Evolutionary conservation across 768 basidiomycete genomes (phyloP), one percentile per base, ranked within the genome.

Genomic region (Pulveroboletus sp.): DNA sequence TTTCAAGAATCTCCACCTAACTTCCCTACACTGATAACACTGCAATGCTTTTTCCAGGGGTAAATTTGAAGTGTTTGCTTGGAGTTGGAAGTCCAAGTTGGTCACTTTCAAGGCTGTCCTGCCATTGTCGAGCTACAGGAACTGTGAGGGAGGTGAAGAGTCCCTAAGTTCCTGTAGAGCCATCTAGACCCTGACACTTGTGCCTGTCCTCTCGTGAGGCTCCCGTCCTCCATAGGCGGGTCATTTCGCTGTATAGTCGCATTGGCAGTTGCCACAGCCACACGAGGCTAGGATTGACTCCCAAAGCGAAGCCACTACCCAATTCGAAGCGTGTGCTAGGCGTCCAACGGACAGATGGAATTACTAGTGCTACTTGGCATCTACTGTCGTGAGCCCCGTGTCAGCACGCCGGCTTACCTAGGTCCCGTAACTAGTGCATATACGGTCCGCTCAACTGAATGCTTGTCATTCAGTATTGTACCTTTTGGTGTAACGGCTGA

Each of bases 11-110:
- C 9, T 48, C 11, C 42, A 57, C 57, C 10, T 35, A 9, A 29
- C 30, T 16, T 17, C 26, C 55, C 20, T 49, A 6, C 13, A 12
- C 6, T 29, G 19, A 37, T 61, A 59, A 7, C 58, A 40, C 38
- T 27, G 50, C 31, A 55, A 61, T 16, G 22, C 47, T n/a, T 26
- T 7, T 6, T 53, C 59, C 1, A 50, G 59, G 19, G 38, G 57
- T 7, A 35, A 3, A 37, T 7, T 38, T n/a, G 13, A 34, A 20
- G 11, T n/a, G 19, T 3, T 13, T 13, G 12, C 11, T 13, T 6
- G 47, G 30, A 36, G 23, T 16, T n/a, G 13, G 39, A 16, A 6
- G 26, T 9, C 14, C 35, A 16, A 6, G 26, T 9, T 16, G 43
- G 27, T 42, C 27, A 17, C 1, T 48, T 16, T 36, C 22, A 32